Conservation (phyloP, 164 flowering plant genomes). For the Cinnamomum chago region DNA sequence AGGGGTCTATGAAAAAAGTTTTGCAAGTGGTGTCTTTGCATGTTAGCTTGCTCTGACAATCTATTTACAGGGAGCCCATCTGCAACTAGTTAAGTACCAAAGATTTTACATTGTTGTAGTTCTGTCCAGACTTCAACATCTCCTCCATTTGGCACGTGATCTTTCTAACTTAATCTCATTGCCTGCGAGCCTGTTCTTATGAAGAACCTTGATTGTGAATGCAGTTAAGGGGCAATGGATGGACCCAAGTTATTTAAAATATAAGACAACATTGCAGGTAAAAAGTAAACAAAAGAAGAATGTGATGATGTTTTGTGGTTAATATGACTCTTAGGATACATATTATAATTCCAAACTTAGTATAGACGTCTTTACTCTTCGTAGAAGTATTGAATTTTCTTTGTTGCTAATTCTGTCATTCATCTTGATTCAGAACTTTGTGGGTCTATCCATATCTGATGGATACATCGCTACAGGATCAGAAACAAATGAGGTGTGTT, state of each 20-base stretch:
- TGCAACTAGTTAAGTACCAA: not conserved
- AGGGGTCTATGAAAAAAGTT: not conserved
- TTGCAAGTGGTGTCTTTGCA: not conserved
- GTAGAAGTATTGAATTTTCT: not conserved
- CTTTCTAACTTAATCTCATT: not conserved
- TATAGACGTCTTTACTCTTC: not conserved
- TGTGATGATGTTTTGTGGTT: no score
- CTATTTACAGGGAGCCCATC: not conserved
- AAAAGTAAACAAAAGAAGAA: no score
- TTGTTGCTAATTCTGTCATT: slow-evolving; percentile 16
- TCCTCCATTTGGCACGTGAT: not conserved
- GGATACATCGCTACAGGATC: slow-evolving; percentile 97
- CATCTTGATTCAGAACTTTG: slow-evolving; percentile 75
- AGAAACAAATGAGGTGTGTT: slow-evolving; percentile 92
- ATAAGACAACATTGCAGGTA: not conserved
- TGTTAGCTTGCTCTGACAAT: not conserved
- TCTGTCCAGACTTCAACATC: not conserved
- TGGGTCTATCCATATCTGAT: slow-evolving; percentile 84
- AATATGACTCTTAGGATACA: not conserved
- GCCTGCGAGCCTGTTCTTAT: not conserved
- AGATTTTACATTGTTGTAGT: not conserved
- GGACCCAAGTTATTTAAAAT: not conserved
- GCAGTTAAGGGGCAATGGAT: not conserved
- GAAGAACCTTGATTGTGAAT: not conserved
- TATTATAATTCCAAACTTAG: not conserved